Evolutionary conservation across 2,329 filamentous ascomycete species (phyloP).

Genomic region (Colletotrichum sidae): DNA sequence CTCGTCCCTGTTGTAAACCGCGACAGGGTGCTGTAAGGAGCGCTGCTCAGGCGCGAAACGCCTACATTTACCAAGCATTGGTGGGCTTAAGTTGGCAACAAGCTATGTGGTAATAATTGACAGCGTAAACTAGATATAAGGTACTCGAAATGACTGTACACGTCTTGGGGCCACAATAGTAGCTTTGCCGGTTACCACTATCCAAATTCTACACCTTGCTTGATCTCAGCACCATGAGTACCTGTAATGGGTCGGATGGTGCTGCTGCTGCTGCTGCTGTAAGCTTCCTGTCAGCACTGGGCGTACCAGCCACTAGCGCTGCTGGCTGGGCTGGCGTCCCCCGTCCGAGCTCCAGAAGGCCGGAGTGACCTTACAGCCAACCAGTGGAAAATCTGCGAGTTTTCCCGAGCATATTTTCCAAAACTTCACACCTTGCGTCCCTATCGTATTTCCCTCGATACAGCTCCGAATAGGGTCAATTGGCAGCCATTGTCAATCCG

Average conservation of each 20-base stretch:
- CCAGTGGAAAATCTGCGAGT: slow-evolving; percentile 58
- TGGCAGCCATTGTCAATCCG: slow-evolving; percentile 55
- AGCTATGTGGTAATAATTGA: no score
- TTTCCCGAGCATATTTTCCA: slow-evolving; percentile 57
- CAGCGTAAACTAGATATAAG: no score
- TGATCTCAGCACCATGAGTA: no score
- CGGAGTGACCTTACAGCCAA: slow-evolving; percentile 31
- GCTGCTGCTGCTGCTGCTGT: background rate
- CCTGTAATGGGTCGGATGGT: background rate
- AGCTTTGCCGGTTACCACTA: no score
- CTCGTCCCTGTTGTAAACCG: background rate
- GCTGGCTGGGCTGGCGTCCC: slow-evolving; percentile 26
- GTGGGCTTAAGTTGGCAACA: no score
- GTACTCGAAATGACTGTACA: no score
- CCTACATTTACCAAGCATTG: no score
- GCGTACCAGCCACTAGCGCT: slow-evolving; percentile 8
- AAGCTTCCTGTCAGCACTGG: slow-evolving; percentile 22
- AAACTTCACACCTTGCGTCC: slow-evolving; percentile 53
- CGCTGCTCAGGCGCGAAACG: no score
- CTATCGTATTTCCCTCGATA: slow-evolving; percentile 53
- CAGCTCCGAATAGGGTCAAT: slow-evolving; percentile 56
- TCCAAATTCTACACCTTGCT: no score
- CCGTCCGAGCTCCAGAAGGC: slow-evolving; percentile 47
- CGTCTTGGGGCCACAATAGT: no score
- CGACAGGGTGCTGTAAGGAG: no score